Evolutionary conservation across 2,329 filamentous ascomycete genomes (phyloP), one percentile per base, ranked within the genome.

Genomic region (Aspergillus versicolor): DNA sequence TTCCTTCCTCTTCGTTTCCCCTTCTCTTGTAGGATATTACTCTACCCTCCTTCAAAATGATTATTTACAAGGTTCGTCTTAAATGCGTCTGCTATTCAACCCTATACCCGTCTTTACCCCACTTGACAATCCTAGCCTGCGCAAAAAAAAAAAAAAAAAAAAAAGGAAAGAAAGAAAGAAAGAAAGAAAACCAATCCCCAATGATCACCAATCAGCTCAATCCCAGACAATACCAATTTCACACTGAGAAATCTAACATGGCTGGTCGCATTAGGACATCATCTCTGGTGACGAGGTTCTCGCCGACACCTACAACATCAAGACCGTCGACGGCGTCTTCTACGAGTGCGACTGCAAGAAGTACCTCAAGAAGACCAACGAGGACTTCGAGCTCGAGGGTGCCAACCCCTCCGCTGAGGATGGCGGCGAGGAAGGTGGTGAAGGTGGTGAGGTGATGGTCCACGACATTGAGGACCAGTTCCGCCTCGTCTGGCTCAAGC

Each of bases 351-450:
- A 99, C 81, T 96, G 92, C 81, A 82, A 84, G 75, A 96, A 93
- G 87, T 92, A 97, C 80, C 86, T 85, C 59, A 82, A 92, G 77
- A 91, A 87, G 64, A 85, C 77, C 17, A 67, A 67, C 63, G 86
- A 93, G 73, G 77, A 84, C 65, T 86, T 95, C 73, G 65, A 75
- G 65, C 78, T 80, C 37, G 77, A 74, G 71, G 94, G 94, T 77
- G 94, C 92, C 83, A 99, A 99, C 80, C 90, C 94, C 69, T 97
- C 93, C 69, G 92, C 94, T 61, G 94, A 97, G 82, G 93, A 65
- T 48, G 75, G 89, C 75, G 90, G 82, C 55, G 90, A 88, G 0
- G 81, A 80, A 0, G 91, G 92, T 69, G 88, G 76, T 68, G 92
- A 96, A 49, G 91, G 95, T 69, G 54, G 67, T 47, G 76, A 65